Evolutionary conservation across 345 rosid genomes (phyloP).

Genomic region (Carallia brachiata): DNA sequence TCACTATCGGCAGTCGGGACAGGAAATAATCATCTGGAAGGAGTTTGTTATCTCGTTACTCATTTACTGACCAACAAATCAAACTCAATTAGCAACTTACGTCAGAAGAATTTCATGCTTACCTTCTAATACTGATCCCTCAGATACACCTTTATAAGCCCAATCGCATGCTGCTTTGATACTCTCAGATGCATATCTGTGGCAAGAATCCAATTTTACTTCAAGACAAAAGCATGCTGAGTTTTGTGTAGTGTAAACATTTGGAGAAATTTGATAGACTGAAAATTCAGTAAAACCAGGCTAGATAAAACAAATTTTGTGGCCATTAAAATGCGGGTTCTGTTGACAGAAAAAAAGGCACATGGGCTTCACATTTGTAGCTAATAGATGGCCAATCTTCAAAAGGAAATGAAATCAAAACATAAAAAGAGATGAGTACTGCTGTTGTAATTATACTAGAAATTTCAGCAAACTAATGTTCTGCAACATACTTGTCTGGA

Average conservation of each 20-base stretch:
- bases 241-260: too few species aligned
- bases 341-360: too few species aligned
- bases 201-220: background rate
- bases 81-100: background rate
- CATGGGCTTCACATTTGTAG: too few species aligned
- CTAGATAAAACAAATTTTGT: too few species aligned
- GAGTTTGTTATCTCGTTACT: slow-evolving; percentile 8
- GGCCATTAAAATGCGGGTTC: too few species aligned
- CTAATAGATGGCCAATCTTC: too few species aligned
- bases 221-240: background rate
- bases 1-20: slow-evolving; percentile 64
- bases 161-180: slow-evolving; percentile 79
- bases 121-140: slow-evolving; percentile 68
- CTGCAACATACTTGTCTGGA: slow-evolving; percentile 61
- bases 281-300: too few species aligned
- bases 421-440: too few species aligned
- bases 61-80: background rate
- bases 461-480: background rate
- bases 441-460: background rate
- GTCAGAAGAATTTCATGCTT: background rate
- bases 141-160: slow-evolving; percentile 72
- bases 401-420: too few species aligned
- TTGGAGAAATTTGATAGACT: too few species aligned
- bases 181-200: slow-evolving; percentile 84
- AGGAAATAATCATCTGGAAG: slow-evolving; percentile 68